phyloP scores from a whole-genome alignment of 1,284 basidiomycete species.

The Xerocomus nothofagi region DNA sequence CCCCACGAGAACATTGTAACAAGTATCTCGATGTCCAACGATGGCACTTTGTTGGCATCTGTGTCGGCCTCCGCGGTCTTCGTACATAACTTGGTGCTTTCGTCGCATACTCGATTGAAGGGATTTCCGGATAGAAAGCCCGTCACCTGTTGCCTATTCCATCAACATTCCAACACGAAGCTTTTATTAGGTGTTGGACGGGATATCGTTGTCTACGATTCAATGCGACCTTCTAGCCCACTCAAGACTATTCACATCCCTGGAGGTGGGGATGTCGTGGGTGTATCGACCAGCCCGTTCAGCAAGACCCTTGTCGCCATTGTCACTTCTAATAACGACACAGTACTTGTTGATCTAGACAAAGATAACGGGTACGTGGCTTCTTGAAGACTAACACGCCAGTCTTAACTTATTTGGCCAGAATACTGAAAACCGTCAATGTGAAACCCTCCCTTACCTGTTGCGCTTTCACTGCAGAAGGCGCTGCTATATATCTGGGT shows the following conservation, averaged over 20 bases:
- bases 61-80: constrained; percentile 53
- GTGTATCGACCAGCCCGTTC: constrained; percentile 65
- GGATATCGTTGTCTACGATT: constrained; percentile 62
- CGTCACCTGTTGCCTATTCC: constrained; percentile 54
- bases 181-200: constrained; percentile 56
- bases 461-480: constrained; percentile 65
- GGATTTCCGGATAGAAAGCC: constrained; percentile 44
- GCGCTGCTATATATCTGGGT: constrained; percentile 62
- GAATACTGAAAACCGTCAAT: constrained; percentile 55
- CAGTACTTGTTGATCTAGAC: constrained; percentile 65
- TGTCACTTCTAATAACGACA: constrained; percentile 51
- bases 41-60: constrained; percentile 56
- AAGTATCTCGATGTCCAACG: constrained; percentile 57
- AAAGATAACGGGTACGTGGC: constrained; percentile 65
- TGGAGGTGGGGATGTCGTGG: constrained; percentile 47
- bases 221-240: constrained; percentile 54
- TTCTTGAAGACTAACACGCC: background rate
- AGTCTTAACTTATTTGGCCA: constrained; percentile 27
- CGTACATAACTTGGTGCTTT: constrained; percentile 51
- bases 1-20: constrained; percentile 57
- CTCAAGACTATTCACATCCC: constrained; percentile 50
- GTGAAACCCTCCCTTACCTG: constrained; percentile 54
- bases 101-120: constrained; percentile 52
- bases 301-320: constrained; percentile 67
- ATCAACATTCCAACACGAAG: constrained; percentile 55